Evolutionary conservation across 768 basidiomycete species (phyloP), one percentile per base, ranked within the genome.

Genomic region (Suillus bovinus): DNA sequence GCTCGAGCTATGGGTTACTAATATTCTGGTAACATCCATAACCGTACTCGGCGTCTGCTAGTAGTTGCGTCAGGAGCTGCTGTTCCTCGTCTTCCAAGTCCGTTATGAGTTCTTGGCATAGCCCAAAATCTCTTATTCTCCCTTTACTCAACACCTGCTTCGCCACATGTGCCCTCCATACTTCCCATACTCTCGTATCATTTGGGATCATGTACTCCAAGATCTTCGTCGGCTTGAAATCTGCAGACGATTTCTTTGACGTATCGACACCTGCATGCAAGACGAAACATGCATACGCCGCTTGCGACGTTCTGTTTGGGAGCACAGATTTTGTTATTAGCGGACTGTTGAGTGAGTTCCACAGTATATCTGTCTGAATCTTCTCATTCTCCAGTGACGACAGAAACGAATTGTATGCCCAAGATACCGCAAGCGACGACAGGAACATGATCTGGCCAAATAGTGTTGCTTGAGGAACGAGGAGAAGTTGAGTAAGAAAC

Each of bases 361-460:
- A 65, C 39, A 72, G 57, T 11, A 73, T 39, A 14, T 68, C 20
- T 58, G 59, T 62, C 66, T 77, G 68, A 8, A 67, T 47, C 17
- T 34, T 54, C 36, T 67, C 64, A 8, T 64, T 66, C 27, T 78
- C 76, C 72, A 79, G 61, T 27, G 70, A 72, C 0, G 74, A 73
- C 24, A 76, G 57, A 22, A 60, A 63, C 22, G 64, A 69, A 17
- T 72, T 77, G 63, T 78, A 76, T 4, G 31, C n/a, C 76, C 76
- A 77, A 5, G 76, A 77, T 1, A 74, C 66, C 9, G 59, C 68
- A 22, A 78, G 68, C 3, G 74, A 71, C 16, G 63, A 59, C 29
- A 77, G 59, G 54, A 78, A 77, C 72, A 78, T 70, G 58, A 76
- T 61, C 56, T 78, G 76, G 16, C 77, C 74, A 16, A 77, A 73